These are phyloP conservation scores for Xylaria curta DNA, from an alignment of 495 filamentous ascomycete genomes.

Conservation along the genomic window DNA sequence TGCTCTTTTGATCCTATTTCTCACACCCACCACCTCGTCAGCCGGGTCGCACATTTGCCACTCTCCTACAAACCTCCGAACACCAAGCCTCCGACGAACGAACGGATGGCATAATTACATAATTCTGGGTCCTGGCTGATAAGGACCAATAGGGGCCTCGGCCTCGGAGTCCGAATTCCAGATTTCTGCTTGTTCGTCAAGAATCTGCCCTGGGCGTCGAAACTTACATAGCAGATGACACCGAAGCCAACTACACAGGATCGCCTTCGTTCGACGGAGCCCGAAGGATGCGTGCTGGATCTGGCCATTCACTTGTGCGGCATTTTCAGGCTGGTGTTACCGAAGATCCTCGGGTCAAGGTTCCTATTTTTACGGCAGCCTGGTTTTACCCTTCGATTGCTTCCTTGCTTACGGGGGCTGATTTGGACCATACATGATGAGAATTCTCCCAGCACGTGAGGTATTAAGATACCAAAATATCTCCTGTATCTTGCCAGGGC, in stretches of 20 bases:
- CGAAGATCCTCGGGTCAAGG: not conserved
- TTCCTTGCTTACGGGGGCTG: not conserved
- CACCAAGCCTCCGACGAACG: not conserved
- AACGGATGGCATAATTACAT: not conserved
- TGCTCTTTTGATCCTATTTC: not conserved
- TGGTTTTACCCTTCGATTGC: not conserved
- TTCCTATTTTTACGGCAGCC: not conserved
- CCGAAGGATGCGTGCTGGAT: constrained; percentile 21
- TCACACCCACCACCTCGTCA: not conserved
- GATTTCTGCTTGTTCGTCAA: not conserved
- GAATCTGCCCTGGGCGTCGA: not conserved
- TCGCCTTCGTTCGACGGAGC: not conserved
- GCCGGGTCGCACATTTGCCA: not conserved
- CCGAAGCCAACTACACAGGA: not conserved
- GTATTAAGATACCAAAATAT: not conserved
- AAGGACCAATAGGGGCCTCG: constrained; percentile 15
- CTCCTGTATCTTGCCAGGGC: not conserved
- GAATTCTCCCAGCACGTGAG: not conserved
- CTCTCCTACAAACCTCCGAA: not conserved
- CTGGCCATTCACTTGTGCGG: not conserved
- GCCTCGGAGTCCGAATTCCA: constrained; percentile 20
- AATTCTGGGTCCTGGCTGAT: not conserved
- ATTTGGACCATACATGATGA: not conserved
- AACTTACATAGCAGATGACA: not conserved
- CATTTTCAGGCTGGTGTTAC: not conserved